Conservation (phyloP, 495 filamentous ascomycete species). For the Jackrogersella minutella region DNA sequence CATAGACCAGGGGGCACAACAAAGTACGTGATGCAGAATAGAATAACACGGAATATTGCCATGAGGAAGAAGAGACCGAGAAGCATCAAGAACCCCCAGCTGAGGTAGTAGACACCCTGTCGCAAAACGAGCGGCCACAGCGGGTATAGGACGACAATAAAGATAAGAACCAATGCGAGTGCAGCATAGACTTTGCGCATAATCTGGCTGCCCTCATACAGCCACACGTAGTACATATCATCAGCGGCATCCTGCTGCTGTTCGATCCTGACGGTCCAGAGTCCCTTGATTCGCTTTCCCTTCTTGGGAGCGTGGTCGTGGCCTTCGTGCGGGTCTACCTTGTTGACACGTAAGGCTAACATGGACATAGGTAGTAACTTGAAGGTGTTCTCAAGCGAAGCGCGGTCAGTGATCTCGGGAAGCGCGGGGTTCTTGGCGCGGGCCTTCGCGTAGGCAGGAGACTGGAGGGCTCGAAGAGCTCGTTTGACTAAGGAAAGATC, state of each 20-base stretch:
- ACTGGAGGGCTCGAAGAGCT: slow-evolving; percentile 90
- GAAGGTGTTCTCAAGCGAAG: slow-evolving; percentile 89
- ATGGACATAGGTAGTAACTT: slow-evolving; percentile 96
- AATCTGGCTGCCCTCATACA: slow-evolving; percentile 94
- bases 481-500: slow-evolving; percentile 77
- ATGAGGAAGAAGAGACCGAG: slow-evolving; percentile 97
- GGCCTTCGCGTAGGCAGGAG: slow-evolving; percentile 85
- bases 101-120: slow-evolving; percentile 96
- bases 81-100: slow-evolving; percentile 90
- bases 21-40: slow-evolving; percentile 95
- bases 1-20: slow-evolving; percentile 85
- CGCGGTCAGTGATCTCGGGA: slow-evolving; percentile 84
- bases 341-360: slow-evolving; percentile 87
- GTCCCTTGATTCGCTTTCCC: slow-evolving; percentile 89
- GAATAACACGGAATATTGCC: slow-evolving; percentile 92
- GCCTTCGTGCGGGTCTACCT: slow-evolving; percentile 76
- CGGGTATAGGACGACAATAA: slow-evolving; percentile 92
- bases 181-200: slow-evolving; percentile 90
- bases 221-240: slow-evolving; percentile 94
- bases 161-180: slow-evolving; percentile 80
- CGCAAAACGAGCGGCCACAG: slow-evolving; percentile 93
- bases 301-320: slow-evolving; percentile 75
- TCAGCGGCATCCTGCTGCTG: slow-evolving; percentile 93
- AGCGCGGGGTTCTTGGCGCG: slow-evolving; percentile 88
- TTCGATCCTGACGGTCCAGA: slow-evolving; percentile 96